Conservation (phyloP, 2,329 filamentous ascomycete genomes). For the Dactylellina parvicollis region DNA sequence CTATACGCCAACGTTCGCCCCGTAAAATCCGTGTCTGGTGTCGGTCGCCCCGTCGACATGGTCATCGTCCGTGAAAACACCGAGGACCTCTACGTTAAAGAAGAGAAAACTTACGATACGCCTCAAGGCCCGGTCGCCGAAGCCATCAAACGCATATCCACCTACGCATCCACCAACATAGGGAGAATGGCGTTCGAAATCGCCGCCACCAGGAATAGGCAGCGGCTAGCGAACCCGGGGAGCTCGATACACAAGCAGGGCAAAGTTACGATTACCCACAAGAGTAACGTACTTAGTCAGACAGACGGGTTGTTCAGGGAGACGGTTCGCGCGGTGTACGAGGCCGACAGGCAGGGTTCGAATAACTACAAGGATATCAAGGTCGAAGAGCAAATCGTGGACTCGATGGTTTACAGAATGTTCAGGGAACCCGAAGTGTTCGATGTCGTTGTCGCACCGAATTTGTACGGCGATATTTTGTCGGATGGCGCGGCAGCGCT, state of each 20-base stretch:
- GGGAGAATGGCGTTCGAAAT: constrained; percentile 94
- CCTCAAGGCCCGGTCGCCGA: constrained; percentile 84
- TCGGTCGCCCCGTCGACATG: constrained; percentile 81
- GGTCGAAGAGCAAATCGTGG: constrained; percentile 97
- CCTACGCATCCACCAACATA: constrained; percentile 84
- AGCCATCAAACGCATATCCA: constrained; percentile 95
- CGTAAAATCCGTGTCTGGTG: constrained; percentile 81
- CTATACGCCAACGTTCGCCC: constrained; percentile 98
- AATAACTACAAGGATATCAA: constrained; percentile 71
- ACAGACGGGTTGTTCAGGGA: constrained; percentile 95
- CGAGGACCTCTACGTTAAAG: constrained; percentile 91
- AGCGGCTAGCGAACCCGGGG: constrained; percentile 68
- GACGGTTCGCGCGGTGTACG: constrained; percentile 69
- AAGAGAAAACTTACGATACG: constrained; percentile 83
- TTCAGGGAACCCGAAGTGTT: constrained; percentile 95
- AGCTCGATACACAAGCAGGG: constrained; percentile 43
- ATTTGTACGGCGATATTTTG: constrained; percentile 96
- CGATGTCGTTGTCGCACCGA: constrained; percentile 97
- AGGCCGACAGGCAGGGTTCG: constrained; percentile 67
- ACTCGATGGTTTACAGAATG: constrained; percentile 99
- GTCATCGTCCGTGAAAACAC: constrained; percentile 99
- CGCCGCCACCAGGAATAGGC: constrained; percentile 83
- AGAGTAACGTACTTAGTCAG: constrained; percentile 95
- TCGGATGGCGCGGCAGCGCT: constrained; percentile 95
- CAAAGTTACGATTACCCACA: constrained; percentile 92